phyloP scores from a whole-genome alignment of 257 asterid species.

The Linaria vulgaris region DNA sequence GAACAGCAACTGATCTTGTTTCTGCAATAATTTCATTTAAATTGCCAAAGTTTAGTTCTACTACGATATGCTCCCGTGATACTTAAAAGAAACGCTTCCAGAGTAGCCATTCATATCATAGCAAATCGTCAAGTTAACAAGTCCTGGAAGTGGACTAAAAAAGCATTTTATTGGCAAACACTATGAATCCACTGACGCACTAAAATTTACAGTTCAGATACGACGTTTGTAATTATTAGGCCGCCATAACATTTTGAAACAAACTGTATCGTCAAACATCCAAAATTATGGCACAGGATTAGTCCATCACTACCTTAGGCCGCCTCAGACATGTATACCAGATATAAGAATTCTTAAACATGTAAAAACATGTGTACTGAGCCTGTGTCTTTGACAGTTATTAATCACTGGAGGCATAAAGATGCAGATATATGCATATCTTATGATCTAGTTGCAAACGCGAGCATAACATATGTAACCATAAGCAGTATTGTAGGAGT shows the following conservation, averaged over 20 bases:
- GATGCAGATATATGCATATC: too few relatives aligned
- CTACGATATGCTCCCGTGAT: conserved; percentile 1
- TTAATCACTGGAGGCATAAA: not conserved
- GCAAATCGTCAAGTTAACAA: conserved; percentile 5
- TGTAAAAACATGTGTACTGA: not conserved
- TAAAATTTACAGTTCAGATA: not conserved
- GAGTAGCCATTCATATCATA: conserved; percentile 6
- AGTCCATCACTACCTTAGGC: not conserved
- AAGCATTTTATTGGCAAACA: not conserved
- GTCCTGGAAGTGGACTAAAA: conserved; percentile 1
- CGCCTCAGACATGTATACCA: not conserved
- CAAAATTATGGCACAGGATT: not conserved
- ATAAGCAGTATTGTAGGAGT: not conserved
- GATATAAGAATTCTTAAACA: too few relatives aligned
- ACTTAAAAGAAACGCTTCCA: conserved; percentile 18
- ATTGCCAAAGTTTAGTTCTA: conserved; percentile 19
- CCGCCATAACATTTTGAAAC: not conserved
- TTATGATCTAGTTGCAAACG: not conserved
- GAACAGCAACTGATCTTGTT: conserved; percentile 54
- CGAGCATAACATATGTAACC: not conserved
- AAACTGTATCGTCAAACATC: not conserved
- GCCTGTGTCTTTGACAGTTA: not conserved
- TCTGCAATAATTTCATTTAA: conserved; percentile 46
- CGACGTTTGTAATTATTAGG: not conserved
- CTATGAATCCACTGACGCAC: not conserved